These are phyloP conservation scores for Bathelium albidoporum DNA, from an alignment of 495 filamentous ascomycete genomes.

Conservation along the genomic window DNA sequence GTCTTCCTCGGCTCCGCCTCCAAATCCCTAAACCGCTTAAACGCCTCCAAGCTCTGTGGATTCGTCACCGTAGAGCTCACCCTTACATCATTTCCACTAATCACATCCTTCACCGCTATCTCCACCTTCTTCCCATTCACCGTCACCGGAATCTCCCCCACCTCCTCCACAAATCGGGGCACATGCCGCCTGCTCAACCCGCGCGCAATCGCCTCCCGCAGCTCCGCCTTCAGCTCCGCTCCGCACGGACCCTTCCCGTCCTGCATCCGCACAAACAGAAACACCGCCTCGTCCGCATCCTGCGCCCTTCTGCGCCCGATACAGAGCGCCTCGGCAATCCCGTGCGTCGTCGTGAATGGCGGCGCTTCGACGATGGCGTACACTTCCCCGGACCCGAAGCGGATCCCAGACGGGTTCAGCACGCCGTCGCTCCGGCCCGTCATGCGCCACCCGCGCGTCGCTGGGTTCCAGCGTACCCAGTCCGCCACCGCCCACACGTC, in stretches of 20 bases:
- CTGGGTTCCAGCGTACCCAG: constrained; percentile 59
- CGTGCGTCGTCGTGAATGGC: neutral
- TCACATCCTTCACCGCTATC: constrained; percentile 74
- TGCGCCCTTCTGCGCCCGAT: constrained; percentile 61
- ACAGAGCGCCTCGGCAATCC: constrained; percentile 53
- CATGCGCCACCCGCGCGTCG: constrained; percentile 54
- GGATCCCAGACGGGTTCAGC: constrained; percentile 75
- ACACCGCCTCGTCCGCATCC: constrained; percentile 62
- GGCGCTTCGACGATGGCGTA: constrained; percentile 58
- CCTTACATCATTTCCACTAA: constrained; percentile 63
- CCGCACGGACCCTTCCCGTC: constrained; percentile 47
- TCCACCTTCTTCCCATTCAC: constrained; percentile 83
- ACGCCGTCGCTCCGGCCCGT: constrained; percentile 83
- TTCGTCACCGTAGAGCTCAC: constrained; percentile 69
- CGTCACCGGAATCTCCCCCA: constrained; percentile 68
- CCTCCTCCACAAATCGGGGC: constrained; percentile 69
- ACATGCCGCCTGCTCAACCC: constrained; percentile 64
- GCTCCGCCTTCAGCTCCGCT: constrained; percentile 42
- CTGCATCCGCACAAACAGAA: constrained; percentile 67
- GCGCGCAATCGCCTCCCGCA: constrained; percentile 51
- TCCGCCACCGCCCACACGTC: constrained; percentile 78
- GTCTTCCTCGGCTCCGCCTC: constrained; percentile 16
- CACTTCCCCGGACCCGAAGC: constrained; percentile 79
- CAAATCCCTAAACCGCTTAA: constrained; percentile 16
- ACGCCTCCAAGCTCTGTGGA: constrained; percentile 30